Base-by-base conservation (phyloP, 179 eudicot species). In the Camellia oleifera region DNA sequence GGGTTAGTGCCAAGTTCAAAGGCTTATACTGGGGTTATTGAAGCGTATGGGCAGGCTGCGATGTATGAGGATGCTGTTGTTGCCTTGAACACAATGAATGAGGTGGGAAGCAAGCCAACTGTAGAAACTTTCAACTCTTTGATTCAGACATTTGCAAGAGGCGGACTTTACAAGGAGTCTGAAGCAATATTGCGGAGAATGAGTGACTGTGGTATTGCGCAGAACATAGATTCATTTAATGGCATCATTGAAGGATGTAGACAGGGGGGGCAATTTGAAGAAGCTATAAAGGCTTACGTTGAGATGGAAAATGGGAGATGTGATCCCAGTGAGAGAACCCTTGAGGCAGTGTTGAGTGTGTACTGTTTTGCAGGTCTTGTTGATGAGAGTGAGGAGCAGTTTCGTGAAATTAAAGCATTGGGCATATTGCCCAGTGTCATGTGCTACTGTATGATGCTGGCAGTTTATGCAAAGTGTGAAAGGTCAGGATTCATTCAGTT, bases 361-460 rank as follows among this genome's bases (percentile, higher is more conserved):
- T 95, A 95, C 79, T 95, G 93, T 82, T 88, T 93, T 85, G 97
- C 95, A 62, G 91, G 91, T 76, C 91, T 95, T 82, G 90, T 93
- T 69, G 97, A 93, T 86, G 97, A 93, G 87, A 92, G 93, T 46
- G 97, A 88, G 87, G 91, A 87, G 80, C 97, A 93, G 86, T 95
- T 95, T 86, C 86, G 72, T 85, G 97, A 93, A 87, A 95, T 95
- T 48, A 92, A 89, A 88, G 92, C 87, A 73, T 83, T 86, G 79
- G 98, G 94, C 57, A 84, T 90, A 77, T 87, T 90, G 62, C 98
- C 98, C 4, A 93, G 92, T 82, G 89, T 93, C 44, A 95, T 93
- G 92, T 88, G 97, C 81, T 95, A 95, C 80, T 95, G 97, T 80
- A 95, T 95, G 98, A 92, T 95, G 97, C 87, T 95, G 83, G 93